Evolutionary conservation across 352 stramenopile species (phyloP), one percentile per base, ranked within the genome.

Genomic region (Thalassiosira pacifica): DNA sequence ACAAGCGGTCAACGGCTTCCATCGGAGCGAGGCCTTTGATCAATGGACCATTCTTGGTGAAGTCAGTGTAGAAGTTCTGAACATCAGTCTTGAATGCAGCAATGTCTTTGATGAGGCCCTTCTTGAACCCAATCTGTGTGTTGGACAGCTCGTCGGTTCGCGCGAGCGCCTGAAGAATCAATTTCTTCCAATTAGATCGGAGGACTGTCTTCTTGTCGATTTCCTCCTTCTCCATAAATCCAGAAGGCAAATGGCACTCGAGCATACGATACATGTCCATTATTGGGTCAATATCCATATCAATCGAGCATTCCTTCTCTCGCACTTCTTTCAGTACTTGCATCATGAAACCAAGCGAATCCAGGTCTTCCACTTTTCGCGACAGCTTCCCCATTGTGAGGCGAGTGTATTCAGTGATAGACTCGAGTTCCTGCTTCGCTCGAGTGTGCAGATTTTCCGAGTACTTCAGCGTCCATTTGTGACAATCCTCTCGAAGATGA

Each of bases 181-280:
- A 90, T 76, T 98, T 98, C 59, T 98, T 97, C 98, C 98, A 99
- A 74, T 98, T 98, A 70, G 96, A 97, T 29, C 96, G 96, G 6
- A 99, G 88, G 18, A 99, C 97, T 19, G 96, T 99, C 90, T 99
- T 99, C 82, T 99, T 98, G 74, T 99, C 98, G 91, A 99, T 99
- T 84, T 99, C 98, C 80, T 99, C 97, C 81, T 99, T 99, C 76
- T 99, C 97, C 97, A 99, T 99, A 86, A 99, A 99, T 2, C 96
- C 96, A 29, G 97, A 94, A 2, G 96, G 96, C 18, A 96, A 83
- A 86, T 96, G 85, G 70, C 91, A 87, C 79, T 95, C 92, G 22
- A 99, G 93, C 96, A 99, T 98, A 69, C 97, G 96, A 92, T 99
- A 99, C 98, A 99, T 99, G 64, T 99, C 97, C 65, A 99, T 94